Evolutionary conservation across 768 basidiomycete species (phyloP).

Genomic region (Pulveroboletus sp.): DNA sequence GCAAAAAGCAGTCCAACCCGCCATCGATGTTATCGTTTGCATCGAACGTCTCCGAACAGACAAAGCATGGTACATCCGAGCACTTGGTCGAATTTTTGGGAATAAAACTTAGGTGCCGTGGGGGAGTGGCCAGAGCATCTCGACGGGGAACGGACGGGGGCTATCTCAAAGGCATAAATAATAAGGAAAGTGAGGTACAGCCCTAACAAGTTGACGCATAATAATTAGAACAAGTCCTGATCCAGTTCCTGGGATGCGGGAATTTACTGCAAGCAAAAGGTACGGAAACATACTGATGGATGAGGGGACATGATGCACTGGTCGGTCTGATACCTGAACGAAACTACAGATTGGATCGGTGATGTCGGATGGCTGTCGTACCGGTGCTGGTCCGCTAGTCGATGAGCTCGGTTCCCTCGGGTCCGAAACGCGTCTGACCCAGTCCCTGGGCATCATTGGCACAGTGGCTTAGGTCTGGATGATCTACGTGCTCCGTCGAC

Average conservation of each 20-base stretch:
- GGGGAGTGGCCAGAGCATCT: too few relatives aligned
- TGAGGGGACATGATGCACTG: background rate
- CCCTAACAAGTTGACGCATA: background rate
- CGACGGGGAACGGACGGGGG: background rate
- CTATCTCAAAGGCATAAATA: background rate
- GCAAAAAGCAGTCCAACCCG: too few relatives aligned
- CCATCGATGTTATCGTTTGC: too few relatives aligned
- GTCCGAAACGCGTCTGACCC: conserved; percentile 15
- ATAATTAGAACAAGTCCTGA: conserved; percentile 1
- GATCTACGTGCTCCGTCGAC: background rate
- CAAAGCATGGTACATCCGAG: too few relatives aligned
- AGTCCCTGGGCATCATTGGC: background rate
- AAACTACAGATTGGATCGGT: background rate
- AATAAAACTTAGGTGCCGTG: background rate
- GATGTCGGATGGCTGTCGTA: background rate
- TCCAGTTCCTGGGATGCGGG: conserved; percentile 22
- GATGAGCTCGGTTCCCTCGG: conserved; percentile 23
- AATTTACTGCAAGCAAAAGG: background rate
- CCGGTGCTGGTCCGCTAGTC: background rate
- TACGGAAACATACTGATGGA: background rate
- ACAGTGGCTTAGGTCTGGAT: background rate
- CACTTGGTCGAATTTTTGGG: background rate
- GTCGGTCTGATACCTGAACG: background rate
- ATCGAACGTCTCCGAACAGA: too few relatives aligned
- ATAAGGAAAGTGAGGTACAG: background rate